A percentile compares a stretch with the other conserved stretches of the same genome.
These are phyloP conservation scores for Hyphodiscus sp. DNA, from an alignment of 2,329 filamentous ascomycete genomes.

Conservation along the genomic window DNA sequence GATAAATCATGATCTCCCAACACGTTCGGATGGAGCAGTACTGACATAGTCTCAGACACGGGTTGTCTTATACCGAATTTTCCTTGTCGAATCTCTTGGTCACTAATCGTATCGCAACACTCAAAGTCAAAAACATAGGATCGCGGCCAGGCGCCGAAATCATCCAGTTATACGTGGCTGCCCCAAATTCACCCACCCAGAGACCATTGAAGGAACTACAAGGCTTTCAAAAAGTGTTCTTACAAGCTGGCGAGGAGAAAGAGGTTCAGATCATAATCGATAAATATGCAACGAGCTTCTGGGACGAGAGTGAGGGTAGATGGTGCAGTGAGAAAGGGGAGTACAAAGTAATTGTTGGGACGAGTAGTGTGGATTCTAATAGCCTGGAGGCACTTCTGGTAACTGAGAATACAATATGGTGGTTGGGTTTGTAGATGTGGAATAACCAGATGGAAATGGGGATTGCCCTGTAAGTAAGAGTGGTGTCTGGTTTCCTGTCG, in stretches of 20 bases:
- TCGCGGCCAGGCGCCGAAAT: slow-evolving; percentile 44
- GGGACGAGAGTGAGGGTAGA: slow-evolving; percentile 34
- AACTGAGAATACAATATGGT: background rate
- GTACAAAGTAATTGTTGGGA: slow-evolving; percentile 35
- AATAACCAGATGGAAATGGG: background rate
- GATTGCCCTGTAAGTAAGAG: too few species aligned
- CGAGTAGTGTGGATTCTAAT: slow-evolving; percentile 20
- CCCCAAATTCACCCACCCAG: slow-evolving; percentile 38
- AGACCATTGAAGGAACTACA: slow-evolving; percentile 57
- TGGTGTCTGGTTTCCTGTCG: too few species aligned
- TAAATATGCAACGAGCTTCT: slow-evolving; percentile 34
- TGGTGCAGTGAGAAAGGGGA: slow-evolving; percentile 34
- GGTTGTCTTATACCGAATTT: slow-evolving; percentile 72
- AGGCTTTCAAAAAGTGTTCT: slow-evolving; percentile 57
- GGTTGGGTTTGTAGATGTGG: background rate
- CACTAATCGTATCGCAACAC: slow-evolving; percentile 33
- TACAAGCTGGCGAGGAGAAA: slow-evolving; percentile 54
- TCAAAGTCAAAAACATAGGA: slow-evolving; percentile 57
- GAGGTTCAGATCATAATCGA: slow-evolving; percentile 48
- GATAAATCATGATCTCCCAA: background rate
- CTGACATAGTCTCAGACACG: slow-evolving; percentile 42
- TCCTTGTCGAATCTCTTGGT: slow-evolving; percentile 32
- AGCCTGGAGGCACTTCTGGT: background rate
- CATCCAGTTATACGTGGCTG: slow-evolving; percentile 51
- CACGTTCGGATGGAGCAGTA: background rate